These are phyloP conservation scores for Phytophthora cajani DNA, from an alignment of 352 stramenopile species.

Conservation along the genomic window DNA sequence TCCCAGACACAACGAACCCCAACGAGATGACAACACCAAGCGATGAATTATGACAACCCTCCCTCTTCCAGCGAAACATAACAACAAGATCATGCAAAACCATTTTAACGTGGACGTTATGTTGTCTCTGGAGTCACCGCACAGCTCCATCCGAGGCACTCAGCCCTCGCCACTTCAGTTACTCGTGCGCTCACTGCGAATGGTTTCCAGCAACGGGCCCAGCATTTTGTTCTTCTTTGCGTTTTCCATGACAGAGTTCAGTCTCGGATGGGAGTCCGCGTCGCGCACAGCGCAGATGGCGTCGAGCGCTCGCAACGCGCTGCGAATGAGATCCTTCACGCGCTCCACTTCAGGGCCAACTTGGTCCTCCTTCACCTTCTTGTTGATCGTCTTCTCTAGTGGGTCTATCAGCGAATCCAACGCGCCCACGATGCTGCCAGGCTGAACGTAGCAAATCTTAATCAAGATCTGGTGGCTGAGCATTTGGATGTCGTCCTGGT, in stretches of 20 bases:
- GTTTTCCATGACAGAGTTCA: conserved; percentile 64
- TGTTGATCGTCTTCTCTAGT: conserved; percentile 96
- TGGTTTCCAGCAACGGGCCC: conserved; percentile 61
- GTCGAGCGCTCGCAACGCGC: conserved; percentile 90
- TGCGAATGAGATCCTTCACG: conserved; percentile 97
- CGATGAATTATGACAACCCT: conserved; percentile 44
- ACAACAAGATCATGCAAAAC: conserved; percentile 1
- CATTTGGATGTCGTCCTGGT: conserved; percentile 97
- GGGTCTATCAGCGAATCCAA: conserved; percentile 92
- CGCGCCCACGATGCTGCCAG: conserved; percentile 82
- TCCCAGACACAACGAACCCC: not conserved
- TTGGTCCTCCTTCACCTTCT: conserved; percentile 95
- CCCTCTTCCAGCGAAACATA: not conserved
- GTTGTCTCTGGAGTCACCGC: conserved; percentile 2
- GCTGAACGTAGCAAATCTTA: conserved; percentile 90
- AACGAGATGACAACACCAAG: conserved; percentile 11
- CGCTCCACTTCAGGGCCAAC: conserved; percentile 96
- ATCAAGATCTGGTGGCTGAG: conserved; percentile 97
- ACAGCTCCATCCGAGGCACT: conserved; percentile 8
- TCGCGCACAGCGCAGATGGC: conserved; percentile 77
- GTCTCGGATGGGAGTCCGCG: conserved; percentile 76
- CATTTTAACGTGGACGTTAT: not conserved
- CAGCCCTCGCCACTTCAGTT: conserved; percentile 27
- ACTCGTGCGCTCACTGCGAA: conserved; percentile 62
- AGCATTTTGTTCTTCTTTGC: conserved; percentile 77